Percentiles rank a stretch among this genome's conserved stretches.
Evolutionary conservation across 2,329 filamentous ascomycete genomes (phyloP).

Genomic region (Ceratocystiopsis minuta): DNA sequence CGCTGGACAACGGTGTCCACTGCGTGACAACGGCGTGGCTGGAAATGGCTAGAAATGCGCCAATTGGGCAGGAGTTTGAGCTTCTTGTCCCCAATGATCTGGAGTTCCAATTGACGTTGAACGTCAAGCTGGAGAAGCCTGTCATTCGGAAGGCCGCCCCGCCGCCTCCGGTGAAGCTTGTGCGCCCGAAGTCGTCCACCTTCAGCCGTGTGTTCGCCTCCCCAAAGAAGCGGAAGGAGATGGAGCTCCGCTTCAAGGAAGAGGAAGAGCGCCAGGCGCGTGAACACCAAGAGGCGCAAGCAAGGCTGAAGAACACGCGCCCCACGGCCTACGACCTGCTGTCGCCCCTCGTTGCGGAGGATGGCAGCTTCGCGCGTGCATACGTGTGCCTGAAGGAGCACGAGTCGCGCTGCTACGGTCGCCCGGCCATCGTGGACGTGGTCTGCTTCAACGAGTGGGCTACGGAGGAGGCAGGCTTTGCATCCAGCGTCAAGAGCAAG

Average conservation of each 20-base stretch:
- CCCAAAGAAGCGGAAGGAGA: slow-evolving; percentile 90
- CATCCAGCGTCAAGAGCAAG: slow-evolving; percentile 90
- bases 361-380: slow-evolving; percentile 84
- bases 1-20: slow-evolving; percentile 93
- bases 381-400: slow-evolving; percentile 92
- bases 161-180: slow-evolving; percentile 38
- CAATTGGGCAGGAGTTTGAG: slow-evolving; percentile 96
- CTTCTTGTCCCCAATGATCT: slow-evolving; percentile 91
- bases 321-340: slow-evolving; percentile 73
- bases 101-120: slow-evolving; percentile 95
- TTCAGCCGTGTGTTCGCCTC: slow-evolving; percentile 88
- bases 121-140: slow-evolving; percentile 81
- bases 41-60: slow-evolving; percentile 76
- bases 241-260: slow-evolving; percentile 67
- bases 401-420: slow-evolving; percentile 71
- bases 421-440: slow-evolving; percentile 73
- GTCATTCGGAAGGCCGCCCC: slow-evolving; percentile 30
- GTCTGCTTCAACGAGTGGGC: slow-evolving; percentile 99
- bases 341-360: slow-evolving; percentile 69
- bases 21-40: slow-evolving; percentile 95
- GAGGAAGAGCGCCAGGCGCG: slow-evolving; percentile 58
- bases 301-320: slow-evolving; percentile 41
- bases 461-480: slow-evolving; percentile 58
- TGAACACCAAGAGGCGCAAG: slow-evolving; percentile 44
- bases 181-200: slow-evolving; percentile 61